Evolutionary conservation across 768 basidiomycete genomes (phyloP).

Genomic region (Tulasnella calospora): DNA sequence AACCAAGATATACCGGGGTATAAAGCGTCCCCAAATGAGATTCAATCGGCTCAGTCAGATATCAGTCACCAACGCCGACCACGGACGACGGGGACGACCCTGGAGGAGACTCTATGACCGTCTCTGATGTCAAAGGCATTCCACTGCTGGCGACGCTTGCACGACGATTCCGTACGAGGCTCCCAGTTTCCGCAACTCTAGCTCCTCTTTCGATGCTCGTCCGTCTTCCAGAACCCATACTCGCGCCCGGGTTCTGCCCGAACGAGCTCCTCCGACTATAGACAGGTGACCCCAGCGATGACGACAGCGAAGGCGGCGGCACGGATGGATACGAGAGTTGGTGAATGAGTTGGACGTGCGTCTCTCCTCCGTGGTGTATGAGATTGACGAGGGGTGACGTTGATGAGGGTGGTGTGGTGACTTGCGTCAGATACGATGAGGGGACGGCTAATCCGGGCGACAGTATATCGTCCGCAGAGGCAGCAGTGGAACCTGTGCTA

Average conservation of each 20-base stretch:
- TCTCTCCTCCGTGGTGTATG: slow-evolving; percentile 26
- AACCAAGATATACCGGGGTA: neutral
- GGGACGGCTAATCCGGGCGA: slow-evolving; percentile 38
- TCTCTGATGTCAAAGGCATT: slow-evolving; percentile 1
- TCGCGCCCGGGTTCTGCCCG: slow-evolving; percentile 32
- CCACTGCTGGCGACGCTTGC: neutral
- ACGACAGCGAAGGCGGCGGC: slow-evolving; percentile 74
- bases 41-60: neutral
- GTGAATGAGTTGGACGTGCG: slow-evolving; percentile 37
- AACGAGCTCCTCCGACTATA: slow-evolving; percentile 36
- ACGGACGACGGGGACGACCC: slow-evolving; percentile 13
- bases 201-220: slow-evolving; percentile 56
- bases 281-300: slow-evolving; percentile 68
- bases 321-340: slow-evolving; percentile 73
- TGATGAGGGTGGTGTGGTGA: slow-evolving; percentile 72
- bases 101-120: neutral
- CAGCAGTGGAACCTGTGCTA: slow-evolving; percentile 11
- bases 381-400: slow-evolving; percentile 41
- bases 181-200: slow-evolving; percentile 65
- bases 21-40: no score
- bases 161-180: slow-evolving; percentile 35
- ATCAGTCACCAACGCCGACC: neutral
- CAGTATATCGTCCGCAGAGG: neutral
- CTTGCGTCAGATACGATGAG: slow-evolving; percentile 54
- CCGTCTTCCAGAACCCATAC: slow-evolving; percentile 32